A percentile compares a stretch with the other conserved stretches of the same genome.
These are phyloP conservation scores for Pythium pyrilobum DNA, from an alignment of 352 stramenopile species.

Conservation along the genomic window DNA sequence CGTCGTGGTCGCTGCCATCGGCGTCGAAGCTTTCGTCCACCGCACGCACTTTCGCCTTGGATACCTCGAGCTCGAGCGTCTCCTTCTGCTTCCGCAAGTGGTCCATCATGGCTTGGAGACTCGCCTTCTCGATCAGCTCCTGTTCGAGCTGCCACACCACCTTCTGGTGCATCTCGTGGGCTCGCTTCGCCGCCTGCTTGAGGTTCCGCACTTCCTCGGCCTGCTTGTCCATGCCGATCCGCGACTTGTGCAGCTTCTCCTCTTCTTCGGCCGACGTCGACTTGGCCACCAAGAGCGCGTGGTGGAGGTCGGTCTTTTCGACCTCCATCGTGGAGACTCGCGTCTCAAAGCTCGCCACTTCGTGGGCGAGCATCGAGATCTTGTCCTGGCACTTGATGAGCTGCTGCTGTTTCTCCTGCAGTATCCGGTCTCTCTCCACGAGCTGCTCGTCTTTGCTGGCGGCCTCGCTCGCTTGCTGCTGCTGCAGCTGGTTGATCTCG, in stretches of 20 bases:
- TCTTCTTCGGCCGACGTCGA: constrained; percentile 40
- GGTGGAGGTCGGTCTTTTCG: constrained; percentile 31
- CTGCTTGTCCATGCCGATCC: constrained; percentile 29
- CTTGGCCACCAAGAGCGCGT: constrained; percentile 29
- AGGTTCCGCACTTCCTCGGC: constrained; percentile 58
- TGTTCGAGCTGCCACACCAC: constrained; percentile 50
- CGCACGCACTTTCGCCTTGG: constrained; percentile 34
- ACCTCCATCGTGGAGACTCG: constrained; percentile 20
- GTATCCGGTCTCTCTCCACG: constrained; percentile 20
- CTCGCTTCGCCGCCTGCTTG: constrained; percentile 46
- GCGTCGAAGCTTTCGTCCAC: constrained; percentile 35
- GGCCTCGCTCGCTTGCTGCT: constrained; percentile 15
- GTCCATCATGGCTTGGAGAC: constrained; percentile 32
- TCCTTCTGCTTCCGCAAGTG: constrained; percentile 37
- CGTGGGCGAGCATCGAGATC: constrained; percentile 24
- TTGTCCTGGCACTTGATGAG: constrained; percentile 22
- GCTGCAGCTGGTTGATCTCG: constrained; percentile 29
- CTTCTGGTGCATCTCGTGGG: constrained; percentile 56
- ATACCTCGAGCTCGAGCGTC: constrained; percentile 30
- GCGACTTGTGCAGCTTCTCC: constrained; percentile 40
- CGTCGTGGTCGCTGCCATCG: background rate
- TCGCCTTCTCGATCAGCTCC: constrained; percentile 41
- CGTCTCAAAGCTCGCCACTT: constrained; percentile 14
- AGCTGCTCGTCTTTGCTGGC: constrained; percentile 4
- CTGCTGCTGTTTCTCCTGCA: constrained; percentile 25